Evolutionary conservation across 441 rosid genomes (phyloP).

Genomic region (Gossypium laxum): DNA sequence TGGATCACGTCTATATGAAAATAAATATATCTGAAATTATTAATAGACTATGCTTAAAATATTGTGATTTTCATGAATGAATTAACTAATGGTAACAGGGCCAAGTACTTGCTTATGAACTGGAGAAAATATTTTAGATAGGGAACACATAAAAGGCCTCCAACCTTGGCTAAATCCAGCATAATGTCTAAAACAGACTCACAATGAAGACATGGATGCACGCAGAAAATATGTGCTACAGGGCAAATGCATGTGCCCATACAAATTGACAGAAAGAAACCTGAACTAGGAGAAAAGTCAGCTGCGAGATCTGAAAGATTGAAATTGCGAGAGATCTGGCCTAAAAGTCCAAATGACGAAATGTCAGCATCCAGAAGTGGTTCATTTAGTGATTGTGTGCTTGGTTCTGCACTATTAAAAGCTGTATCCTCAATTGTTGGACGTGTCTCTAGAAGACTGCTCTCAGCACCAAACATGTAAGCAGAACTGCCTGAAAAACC

Average conservation of each 20-base stretch:
- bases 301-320: constrained; percentile 87
- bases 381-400: constrained; percentile 59
- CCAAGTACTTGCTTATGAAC: neutral
- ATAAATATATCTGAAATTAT: neutral
- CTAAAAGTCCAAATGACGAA: constrained; percentile 64
- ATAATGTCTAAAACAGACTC: neutral
- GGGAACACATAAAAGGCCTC: neutral
- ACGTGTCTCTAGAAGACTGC: constrained; percentile 51
- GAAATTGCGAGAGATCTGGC: constrained; percentile 67
- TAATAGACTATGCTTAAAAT: neutral
- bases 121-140: neutral
- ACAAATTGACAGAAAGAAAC: constrained; percentile 28
- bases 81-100: neutral
- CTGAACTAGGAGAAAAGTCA: constrained; percentile 79
- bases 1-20: neutral
- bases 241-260: constrained; percentile 1
- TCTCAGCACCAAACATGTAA: constrained; percentile 61
- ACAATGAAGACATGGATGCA: neutral
- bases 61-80: neutral
- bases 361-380: constrained; percentile 57
- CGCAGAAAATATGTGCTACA: neutral
- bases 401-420: constrained; percentile 63
- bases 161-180: neutral
- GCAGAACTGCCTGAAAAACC: constrained; percentile 57
- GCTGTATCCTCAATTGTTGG: constrained; percentile 58